phyloP scores from a whole-genome alignment of 257 asterid species.

The Ehretia macrophylla region DNA sequence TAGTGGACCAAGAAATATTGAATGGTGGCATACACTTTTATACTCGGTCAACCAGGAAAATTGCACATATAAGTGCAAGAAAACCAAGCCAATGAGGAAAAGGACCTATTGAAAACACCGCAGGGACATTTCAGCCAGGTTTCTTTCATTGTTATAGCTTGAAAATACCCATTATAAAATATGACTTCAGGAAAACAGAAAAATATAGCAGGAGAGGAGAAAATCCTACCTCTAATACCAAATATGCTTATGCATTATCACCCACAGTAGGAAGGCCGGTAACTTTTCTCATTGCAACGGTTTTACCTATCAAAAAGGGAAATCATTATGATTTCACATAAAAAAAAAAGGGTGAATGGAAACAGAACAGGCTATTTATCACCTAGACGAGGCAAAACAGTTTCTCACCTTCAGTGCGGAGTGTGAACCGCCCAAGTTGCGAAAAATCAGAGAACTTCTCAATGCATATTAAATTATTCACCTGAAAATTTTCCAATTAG shows the following conservation, averaged over 20 bases:
- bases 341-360: neutral
- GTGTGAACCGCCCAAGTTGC: conserved; percentile 91
- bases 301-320: conserved; percentile 43
- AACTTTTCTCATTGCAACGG: conserved; percentile 43
- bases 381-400: conserved; percentile 4
- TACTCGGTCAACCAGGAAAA: too few relatives aligned
- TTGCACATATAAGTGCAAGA: too few relatives aligned
- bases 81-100: too few relatives aligned
- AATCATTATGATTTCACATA: conserved; percentile 2
- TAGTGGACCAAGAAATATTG: too few relatives aligned
- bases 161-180: too few relatives aligned
- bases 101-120: too few relatives aligned
- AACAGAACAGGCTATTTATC: conserved; percentile 2
- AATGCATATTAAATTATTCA: conserved; percentile 62
- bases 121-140: too few relatives aligned
- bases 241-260: conserved; percentile 9
- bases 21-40: too few relatives aligned
- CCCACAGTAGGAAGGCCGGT: conserved; percentile 26
- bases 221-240: too few relatives aligned
- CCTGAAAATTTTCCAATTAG: conserved; percentile 48
- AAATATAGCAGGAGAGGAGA: too few relatives aligned
- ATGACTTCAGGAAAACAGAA: too few relatives aligned
- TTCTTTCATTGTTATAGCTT: too few relatives aligned
- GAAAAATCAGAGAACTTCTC: conserved; percentile 75
- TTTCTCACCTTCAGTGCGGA: conserved; percentile 81